A percentile compares a stretch with the other conserved stretches of the same genome.
Evolutionary conservation across 768 basidiomycete species (phyloP).

Genomic region (Rhizopogon vulgaris): DNA sequence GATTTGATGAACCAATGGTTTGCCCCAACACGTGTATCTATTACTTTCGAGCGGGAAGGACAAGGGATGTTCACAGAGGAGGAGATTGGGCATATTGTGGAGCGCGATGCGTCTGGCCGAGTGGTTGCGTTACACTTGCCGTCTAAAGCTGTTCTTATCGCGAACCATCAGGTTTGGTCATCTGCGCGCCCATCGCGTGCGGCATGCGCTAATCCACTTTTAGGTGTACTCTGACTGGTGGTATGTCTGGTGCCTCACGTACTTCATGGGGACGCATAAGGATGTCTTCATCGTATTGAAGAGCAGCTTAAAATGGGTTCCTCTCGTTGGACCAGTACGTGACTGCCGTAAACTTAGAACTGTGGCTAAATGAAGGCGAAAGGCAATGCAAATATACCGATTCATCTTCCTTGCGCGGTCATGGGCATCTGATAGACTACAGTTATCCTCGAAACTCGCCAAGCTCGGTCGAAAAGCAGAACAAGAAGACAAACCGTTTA

Average conservation of each 20-base stretch:
- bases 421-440: slow-evolving; percentile 78
- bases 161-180: slow-evolving; percentile 80
- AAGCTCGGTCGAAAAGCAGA: slow-evolving; percentile 67
- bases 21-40: slow-evolving; percentile 62
- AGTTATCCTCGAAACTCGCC: slow-evolving; percentile 60
- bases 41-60: slow-evolving; percentile 72
- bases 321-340: slow-evolving; percentile 82
- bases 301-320: slow-evolving; percentile 81
- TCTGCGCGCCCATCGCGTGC: background rate
- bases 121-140: slow-evolving; percentile 65
- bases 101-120: slow-evolving; percentile 50
- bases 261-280: slow-evolving; percentile 61
- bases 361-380: slow-evolving; percentile 4
- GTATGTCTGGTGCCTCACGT: slow-evolving; percentile 83
- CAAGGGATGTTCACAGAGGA: slow-evolving; percentile 55
- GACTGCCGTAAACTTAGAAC: background rate
- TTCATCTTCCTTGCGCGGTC: slow-evolving; percentile 92
- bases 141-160: slow-evolving; percentile 74
- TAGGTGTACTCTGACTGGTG: slow-evolving; percentile 80
- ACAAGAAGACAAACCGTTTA: slow-evolving; percentile 61
- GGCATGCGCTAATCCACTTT: background rate
- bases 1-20: slow-evolving; percentile 81
- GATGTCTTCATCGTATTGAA: slow-evolving; percentile 90
- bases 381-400: slow-evolving; percentile 92
- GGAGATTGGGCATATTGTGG: slow-evolving; percentile 52